Base-by-base conservation (phyloP, 2,329 filamentous ascomycete genomes). In the Microcyclospora pomicola region DNA sequence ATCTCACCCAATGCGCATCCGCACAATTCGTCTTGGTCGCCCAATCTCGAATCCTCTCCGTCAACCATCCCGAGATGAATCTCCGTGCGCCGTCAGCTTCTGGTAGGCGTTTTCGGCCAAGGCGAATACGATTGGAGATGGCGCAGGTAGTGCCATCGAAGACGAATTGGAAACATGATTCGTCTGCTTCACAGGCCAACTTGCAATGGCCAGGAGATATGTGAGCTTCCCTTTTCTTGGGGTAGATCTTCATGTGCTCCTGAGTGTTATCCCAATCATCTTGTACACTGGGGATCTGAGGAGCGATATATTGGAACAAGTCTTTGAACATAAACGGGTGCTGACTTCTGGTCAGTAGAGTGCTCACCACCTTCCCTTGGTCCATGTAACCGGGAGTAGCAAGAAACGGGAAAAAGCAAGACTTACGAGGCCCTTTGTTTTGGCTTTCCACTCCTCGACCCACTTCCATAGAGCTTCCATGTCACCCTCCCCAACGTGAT, bases 401-500 rank as follows among this genome's bases (percentile, higher is more conserved):
- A 24, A 7, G 7, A 7, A 24, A 24, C 4, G 19, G 7, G 7
- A 7, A 7, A 24, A 24, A 4, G 7, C 19, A 24, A 24, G 19
- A 24, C 19, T 24, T 24, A 24, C 19, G 19, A 24, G 19, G 19
- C 19, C 7, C 19, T 24, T 24, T 24, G 19, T 33, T 14, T 24
- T 35, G 41, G 51, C 56, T 14, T 49, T 54, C 24, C 58, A 46
- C 38, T 55, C 60, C 30, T 56, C 49, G 44, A 59, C 56, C 58
- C 63, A 73, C 39, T 62, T 59, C 60, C 67, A 69, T 24, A 72
- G 50, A 1, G 59, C 54, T 12, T 56, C 53, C 66, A 72, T 69
- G 36, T 71, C 67, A 16, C 62, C 55, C 0, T 64, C 59, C 24
- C 49, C 53, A 2, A 63, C 60, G 49, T 68, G 68, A 46, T 69